phyloP scores from a whole-genome alignment of 352 stramenopile genomes.

The Globisporangium iwayamae region DNA sequence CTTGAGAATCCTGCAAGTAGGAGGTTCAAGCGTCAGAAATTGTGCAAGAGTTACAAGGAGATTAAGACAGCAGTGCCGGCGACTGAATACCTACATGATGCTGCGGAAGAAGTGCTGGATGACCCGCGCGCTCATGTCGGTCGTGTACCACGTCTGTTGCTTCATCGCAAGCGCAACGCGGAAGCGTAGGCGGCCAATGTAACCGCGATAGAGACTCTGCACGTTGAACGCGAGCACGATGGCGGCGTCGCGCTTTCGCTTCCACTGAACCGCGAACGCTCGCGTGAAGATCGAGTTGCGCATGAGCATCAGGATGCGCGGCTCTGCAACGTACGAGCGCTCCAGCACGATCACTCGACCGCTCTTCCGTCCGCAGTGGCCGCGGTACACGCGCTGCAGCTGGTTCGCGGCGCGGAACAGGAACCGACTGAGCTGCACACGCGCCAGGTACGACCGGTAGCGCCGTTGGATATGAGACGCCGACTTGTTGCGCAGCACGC shows the following conservation, averaged over 20 bases:
- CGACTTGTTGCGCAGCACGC: conserved; percentile 21
- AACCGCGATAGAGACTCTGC: conserved; percentile 48
- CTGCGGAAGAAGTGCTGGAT: conserved; percentile 80
- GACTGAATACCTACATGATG: conserved; percentile 47
- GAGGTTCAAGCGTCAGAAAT: neutral
- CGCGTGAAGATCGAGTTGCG: conserved; percentile 52
- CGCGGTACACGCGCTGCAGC: conserved; percentile 58
- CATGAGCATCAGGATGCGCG: conserved; percentile 48
- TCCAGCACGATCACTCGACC: conserved; percentile 36
- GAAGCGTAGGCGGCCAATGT: conserved; percentile 38
- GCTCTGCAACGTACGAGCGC: conserved; percentile 33
- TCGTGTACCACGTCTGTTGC: conserved; percentile 32
- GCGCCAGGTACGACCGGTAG: conserved; percentile 49
- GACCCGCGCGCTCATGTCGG: conserved; percentile 35
- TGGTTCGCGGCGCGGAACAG: conserved; percentile 34
- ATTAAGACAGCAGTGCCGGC: neutral
- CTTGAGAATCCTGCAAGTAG: conserved; percentile 31
- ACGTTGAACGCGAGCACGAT: conserved; percentile 30
- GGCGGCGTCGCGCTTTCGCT: conserved; percentile 49
- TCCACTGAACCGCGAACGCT: conserved; percentile 50
- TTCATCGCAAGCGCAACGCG: conserved; percentile 23
- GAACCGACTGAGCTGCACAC: conserved; percentile 34
- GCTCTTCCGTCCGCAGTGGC: conserved; percentile 32
- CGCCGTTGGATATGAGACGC: conserved; percentile 44
- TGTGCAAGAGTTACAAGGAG: neutral